phyloP scores from a whole-genome alignment of 2,329 filamentous ascomycete genomes.

The Botrytis aclada region DNA sequence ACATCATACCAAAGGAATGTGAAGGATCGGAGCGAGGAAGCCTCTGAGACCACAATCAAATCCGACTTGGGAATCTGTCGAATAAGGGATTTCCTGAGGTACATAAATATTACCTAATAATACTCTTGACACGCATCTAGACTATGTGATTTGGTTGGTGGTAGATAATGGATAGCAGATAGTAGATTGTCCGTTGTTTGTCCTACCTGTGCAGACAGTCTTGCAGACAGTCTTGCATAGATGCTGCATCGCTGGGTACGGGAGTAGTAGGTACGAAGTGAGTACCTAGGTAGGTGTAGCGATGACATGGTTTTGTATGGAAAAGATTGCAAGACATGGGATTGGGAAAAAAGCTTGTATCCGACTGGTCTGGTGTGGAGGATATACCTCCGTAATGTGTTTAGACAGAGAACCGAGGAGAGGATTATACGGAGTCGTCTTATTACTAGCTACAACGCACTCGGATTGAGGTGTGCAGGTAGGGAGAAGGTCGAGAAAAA shows the following conservation, averaged over 20 bases:
- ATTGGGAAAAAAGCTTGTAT: neutral
- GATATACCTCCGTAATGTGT: neutral
- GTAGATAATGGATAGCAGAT: neutral
- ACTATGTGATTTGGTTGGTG: neutral
- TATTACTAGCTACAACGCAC: neutral
- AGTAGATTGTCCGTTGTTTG: neutral
- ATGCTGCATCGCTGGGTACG: neutral
- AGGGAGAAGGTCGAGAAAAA: neutral
- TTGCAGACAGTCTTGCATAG: conserved; percentile 5
- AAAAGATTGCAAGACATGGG: neutral
- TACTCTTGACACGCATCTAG: neutral
- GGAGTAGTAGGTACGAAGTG: neutral
- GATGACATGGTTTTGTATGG: neutral
- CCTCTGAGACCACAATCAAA: neutral
- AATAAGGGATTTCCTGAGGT: neutral
- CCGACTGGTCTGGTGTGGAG: neutral
- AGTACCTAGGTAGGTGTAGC: neutral
- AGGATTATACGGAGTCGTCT: neutral
- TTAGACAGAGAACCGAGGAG: neutral
- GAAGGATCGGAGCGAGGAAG: too few species aligned
- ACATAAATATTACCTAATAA: neutral
- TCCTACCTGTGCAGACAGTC: neutral
- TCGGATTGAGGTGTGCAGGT: neutral
- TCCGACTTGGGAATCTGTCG: neutral
- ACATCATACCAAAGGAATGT: neutral